phyloP scores from a whole-genome alignment of 495 filamentous ascomycete species.

The Penicillium crystallinum region DNA sequence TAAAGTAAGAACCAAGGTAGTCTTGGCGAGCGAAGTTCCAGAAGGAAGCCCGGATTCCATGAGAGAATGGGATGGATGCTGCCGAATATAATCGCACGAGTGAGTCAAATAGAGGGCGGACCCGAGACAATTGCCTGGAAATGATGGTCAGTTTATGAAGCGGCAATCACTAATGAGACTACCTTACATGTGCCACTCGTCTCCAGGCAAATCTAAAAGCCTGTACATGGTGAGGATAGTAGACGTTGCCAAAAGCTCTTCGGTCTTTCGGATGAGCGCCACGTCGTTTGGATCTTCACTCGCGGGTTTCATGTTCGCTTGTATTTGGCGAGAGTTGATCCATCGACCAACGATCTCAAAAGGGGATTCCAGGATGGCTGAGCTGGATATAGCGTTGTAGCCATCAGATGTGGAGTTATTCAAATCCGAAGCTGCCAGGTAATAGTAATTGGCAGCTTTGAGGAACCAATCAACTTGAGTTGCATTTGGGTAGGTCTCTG shows the following conservation, averaged over 20 bases:
- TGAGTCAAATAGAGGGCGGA: constrained; percentile 26
- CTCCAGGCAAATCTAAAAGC: constrained; percentile 29
- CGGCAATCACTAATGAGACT: neutral
- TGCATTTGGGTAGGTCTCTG: constrained; percentile 36
- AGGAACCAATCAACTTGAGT: constrained; percentile 37
- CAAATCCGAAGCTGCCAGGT: constrained; percentile 30
- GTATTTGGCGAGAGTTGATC: constrained; percentile 14
- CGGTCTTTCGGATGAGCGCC: constrained; percentile 20
- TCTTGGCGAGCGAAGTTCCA: constrained; percentile 42
- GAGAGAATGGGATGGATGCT: constrained; percentile 17
- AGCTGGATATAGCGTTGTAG: constrained; percentile 32
- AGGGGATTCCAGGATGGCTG: constrained; percentile 33
- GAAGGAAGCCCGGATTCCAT: constrained; percentile 33
- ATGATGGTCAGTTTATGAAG: neutral
- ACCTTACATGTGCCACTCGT: constrained; percentile 37
- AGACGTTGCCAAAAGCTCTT: constrained; percentile 31
- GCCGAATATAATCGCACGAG: constrained; percentile 14
- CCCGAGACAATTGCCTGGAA: constrained; percentile 30
- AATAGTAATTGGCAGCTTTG: constrained; percentile 42
- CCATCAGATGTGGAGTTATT: constrained; percentile 25
- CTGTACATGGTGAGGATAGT: constrained; percentile 31
- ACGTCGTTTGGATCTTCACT: constrained; percentile 7
- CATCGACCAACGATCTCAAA: constrained; percentile 28
- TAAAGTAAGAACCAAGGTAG: constrained; percentile 36
- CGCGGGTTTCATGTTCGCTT: neutral